These are phyloP conservation scores for Tulasnella calospora DNA, from an alignment of 768 basidiomycete genomes.

Conservation along the genomic window DNA sequence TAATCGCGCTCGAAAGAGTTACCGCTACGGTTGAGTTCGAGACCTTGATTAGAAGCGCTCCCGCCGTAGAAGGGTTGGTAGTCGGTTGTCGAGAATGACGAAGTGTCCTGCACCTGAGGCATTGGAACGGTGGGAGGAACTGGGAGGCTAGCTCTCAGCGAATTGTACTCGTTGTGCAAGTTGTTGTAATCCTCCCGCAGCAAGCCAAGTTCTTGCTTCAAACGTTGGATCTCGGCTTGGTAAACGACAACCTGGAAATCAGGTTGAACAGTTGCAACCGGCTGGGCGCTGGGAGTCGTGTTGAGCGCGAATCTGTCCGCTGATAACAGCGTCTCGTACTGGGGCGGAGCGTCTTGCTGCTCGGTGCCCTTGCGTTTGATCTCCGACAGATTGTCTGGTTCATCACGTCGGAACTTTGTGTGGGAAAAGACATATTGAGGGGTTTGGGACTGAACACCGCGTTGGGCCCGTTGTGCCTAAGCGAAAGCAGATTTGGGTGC, in stretches of 20 bases:
- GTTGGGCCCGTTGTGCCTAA: conserved; percentile 73
- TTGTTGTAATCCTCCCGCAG: background rate
- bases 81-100: background rate
- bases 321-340: background rate
- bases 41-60: background rate
- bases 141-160: background rate
- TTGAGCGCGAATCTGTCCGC: background rate
- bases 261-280: background rate
- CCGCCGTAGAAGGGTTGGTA: background rate
- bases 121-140: background rate
- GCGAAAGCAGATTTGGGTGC: background rate
- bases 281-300: background rate
- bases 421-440: conserved; percentile 76
- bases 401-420: conserved; percentile 74
- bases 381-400: conserved; percentile 78
- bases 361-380: conserved; percentile 84
- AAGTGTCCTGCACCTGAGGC: background rate
- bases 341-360: background rate
- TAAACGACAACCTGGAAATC: background rate
- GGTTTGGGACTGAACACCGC: conserved; percentile 70
- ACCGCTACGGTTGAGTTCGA: background rate
- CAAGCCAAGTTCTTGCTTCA: background rate
- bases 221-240: background rate
- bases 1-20: background rate
- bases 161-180: background rate